A percentile compares a stretch with the other conserved stretches of the same genome.
Evolutionary conservation across 768 basidiomycete species (phyloP).

Genomic region (Termitomyces sp.): DNA sequence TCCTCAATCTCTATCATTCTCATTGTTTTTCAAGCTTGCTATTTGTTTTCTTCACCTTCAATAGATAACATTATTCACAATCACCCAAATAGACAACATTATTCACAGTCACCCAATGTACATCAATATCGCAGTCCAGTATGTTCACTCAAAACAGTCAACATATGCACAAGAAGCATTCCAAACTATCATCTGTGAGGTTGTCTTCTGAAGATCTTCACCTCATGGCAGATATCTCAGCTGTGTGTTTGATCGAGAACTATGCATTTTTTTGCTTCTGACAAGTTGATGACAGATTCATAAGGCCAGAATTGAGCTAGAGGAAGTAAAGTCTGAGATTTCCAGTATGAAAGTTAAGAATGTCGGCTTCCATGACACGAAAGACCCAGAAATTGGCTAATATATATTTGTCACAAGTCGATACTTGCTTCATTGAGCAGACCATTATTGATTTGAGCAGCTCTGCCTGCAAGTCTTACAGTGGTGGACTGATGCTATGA

Average conservation of each 20-base stretch:
- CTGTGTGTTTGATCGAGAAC: conserved; percentile 43
- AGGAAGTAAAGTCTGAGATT: conserved; percentile 80
- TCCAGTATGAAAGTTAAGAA: conserved; percentile 62
- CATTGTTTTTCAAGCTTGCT: conserved; percentile 52
- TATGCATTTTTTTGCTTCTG: background rate
- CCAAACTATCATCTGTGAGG: conserved; percentile 67
- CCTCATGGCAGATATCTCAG: conserved; percentile 82
- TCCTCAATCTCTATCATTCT: background rate
- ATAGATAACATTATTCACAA: no score
- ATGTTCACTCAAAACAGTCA: conserved; percentile 79
- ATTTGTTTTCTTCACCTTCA: conserved; percentile 56
- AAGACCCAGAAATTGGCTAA: conserved; percentile 79
- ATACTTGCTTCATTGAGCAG: conserved; percentile 2
- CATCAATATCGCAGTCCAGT: conserved; percentile 82
- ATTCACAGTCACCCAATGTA: conserved; percentile 78
- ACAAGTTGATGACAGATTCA: conserved; percentile 62
- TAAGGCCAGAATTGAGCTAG: conserved; percentile 69
- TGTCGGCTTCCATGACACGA: conserved; percentile 78
- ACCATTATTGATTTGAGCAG: conserved; percentile 35
- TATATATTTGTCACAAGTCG: conserved; percentile 83
- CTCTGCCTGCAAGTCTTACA: conserved; percentile 88
- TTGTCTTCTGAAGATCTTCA: conserved; percentile 79
- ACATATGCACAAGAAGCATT: conserved; percentile 78
- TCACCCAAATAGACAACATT: conserved; percentile 67
- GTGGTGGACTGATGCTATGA: conserved; percentile 75